phyloP scores from a whole-genome alignment of 176 grass and related monocot genomes.

The Chloris gayana region DNA sequence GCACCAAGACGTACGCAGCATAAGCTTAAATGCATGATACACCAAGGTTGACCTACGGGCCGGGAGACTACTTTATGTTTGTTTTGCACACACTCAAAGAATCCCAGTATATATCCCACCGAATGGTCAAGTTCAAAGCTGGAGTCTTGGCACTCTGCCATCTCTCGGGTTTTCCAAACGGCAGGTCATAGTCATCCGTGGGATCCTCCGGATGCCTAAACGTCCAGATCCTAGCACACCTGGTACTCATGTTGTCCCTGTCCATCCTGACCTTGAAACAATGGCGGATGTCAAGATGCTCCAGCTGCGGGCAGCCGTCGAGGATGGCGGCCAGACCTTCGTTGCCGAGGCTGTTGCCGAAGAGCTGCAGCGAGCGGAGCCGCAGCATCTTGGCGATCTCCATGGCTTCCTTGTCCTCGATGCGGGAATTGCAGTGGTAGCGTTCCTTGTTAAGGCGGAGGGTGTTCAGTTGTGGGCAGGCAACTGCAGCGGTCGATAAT shows the following conservation, averaged over 20 bases:
- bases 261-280: slow-evolving; percentile 11
- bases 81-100: not conserved
- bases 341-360: not conserved
- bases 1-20: too few species aligned
- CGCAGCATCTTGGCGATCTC: not conserved
- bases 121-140: not conserved
- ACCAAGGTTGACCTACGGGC: too few species aligned
- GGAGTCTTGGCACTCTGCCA: not conserved
- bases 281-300: slow-evolving; percentile 19
- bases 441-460: slow-evolving; percentile 6
- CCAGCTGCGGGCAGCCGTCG: not conserved
- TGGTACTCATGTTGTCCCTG: not conserved
- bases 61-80: too few species aligned
- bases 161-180: not conserved
- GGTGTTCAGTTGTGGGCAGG: slow-evolving; percentile 7
- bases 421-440: too few species aligned
- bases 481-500: not conserved
- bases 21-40: too few species aligned
- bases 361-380: slow-evolving; percentile 20
- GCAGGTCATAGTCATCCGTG: not conserved
- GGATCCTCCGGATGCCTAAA: not conserved
- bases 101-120: not conserved
- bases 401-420: not conserved
- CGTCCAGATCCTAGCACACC: not conserved
- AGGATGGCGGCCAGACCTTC: slow-evolving; percentile 18